These are phyloP conservation scores for Meredithiella fracta DNA, from an alignment of 2,329 filamentous ascomycete genomes.

Conservation along the genomic window DNA sequence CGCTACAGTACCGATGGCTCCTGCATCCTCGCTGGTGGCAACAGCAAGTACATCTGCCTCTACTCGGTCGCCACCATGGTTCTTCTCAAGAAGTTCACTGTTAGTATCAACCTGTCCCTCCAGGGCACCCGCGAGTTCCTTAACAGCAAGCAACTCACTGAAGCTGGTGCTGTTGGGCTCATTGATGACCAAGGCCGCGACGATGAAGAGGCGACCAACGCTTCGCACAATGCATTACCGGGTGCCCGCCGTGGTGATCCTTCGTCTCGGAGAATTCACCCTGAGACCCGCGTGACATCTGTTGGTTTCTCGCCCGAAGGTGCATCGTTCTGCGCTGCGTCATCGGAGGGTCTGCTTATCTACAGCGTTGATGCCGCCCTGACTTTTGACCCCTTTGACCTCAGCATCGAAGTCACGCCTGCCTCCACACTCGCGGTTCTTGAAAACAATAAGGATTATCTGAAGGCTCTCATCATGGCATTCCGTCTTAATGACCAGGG, in stretches of 20 bases:
- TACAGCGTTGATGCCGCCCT: slow-evolving; percentile 77
- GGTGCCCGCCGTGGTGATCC: slow-evolving; percentile 73
- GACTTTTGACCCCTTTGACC: slow-evolving; percentile 88
- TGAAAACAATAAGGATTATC: slow-evolving; percentile 55
- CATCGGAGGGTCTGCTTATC: slow-evolving; percentile 82
- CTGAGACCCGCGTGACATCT: slow-evolving; percentile 70
- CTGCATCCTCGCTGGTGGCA: slow-evolving; percentile 78
- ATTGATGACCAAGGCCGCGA: slow-evolving; percentile 50
- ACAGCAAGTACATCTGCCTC: slow-evolving; percentile 96
- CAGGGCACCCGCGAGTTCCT: slow-evolving; percentile 95
- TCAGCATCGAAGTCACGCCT: slow-evolving; percentile 86
- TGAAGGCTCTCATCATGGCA: slow-evolving; percentile 90
- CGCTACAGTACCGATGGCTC: slow-evolving; percentile 84
- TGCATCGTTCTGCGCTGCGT: slow-evolving; percentile 81
- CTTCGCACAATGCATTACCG: slow-evolving; percentile 69
- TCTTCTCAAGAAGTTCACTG: slow-evolving; percentile 84
- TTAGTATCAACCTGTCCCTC: slow-evolving; percentile 86
- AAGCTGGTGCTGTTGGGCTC: slow-evolving; percentile 71
- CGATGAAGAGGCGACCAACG: slow-evolving; percentile 65
- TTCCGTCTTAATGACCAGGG: slow-evolving; percentile 83
- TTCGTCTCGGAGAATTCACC: slow-evolving; percentile 55
- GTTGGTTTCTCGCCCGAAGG: slow-evolving; percentile 82
- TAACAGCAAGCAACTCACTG: slow-evolving; percentile 80
- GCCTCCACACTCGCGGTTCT: slow-evolving; percentile 59
- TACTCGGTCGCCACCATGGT: slow-evolving; percentile 92